Evolutionary conservation across 2,329 filamentous ascomycete genomes (phyloP).

Genomic region (Cercospora sesami): DNA sequence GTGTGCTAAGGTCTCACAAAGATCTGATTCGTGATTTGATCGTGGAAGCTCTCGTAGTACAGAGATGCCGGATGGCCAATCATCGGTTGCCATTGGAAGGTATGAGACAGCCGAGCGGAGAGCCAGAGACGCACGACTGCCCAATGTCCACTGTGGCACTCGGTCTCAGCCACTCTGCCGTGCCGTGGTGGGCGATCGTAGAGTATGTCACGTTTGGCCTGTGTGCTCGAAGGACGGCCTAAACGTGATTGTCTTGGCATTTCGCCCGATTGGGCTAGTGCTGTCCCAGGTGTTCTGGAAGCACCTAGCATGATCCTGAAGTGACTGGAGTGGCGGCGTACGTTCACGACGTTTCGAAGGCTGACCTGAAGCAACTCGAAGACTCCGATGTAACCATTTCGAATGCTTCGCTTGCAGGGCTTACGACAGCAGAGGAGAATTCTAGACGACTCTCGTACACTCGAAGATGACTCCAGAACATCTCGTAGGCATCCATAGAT

Average conservation of each 20-base stretch:
- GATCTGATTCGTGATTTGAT: constrained; percentile 5
- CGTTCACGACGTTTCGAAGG: neutral
- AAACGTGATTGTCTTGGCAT: constrained; percentile 5
- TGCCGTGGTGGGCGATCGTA: neutral
- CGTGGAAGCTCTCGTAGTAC: constrained; percentile 1
- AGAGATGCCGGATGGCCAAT: constrained; percentile 9
- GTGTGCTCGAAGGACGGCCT: neutral
- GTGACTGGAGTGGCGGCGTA: neutral
- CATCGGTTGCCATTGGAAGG: neutral
- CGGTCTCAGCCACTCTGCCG: neutral
- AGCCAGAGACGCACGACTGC: constrained; percentile 10
- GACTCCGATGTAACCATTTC: neutral
- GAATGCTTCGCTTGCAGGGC: neutral
- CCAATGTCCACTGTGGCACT: constrained; percentile 7
- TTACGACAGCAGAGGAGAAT: constrained; percentile 21
- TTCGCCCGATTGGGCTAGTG: neutral
- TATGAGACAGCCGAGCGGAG: neutral
- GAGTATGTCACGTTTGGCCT: neutral
- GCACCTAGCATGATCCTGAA: constrained; percentile 17
- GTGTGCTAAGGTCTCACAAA: neutral
- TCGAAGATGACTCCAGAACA: constrained; percentile 22
- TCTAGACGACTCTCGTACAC: constrained; percentile 19
- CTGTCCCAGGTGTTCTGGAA: constrained; percentile 14
- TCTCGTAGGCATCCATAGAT: constrained; percentile 6
- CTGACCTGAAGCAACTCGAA: neutral